phyloP scores from a whole-genome alignment of 2,329 filamentous ascomycete genomes.

The Setomelanomma holmii region DNA sequence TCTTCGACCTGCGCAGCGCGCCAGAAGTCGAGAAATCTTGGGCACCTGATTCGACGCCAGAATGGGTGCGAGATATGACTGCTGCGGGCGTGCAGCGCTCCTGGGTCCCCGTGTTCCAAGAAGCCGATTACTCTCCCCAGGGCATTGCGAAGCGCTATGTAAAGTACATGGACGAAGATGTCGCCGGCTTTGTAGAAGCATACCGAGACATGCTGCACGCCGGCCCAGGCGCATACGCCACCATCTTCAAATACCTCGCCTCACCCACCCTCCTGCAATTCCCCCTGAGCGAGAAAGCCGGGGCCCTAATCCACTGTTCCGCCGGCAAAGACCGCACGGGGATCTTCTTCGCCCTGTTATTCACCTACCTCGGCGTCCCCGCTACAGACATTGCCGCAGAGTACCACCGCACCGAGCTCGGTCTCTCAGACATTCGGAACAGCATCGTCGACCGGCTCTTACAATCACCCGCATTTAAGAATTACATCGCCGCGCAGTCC shows the following conservation, averaged over 20 bases:
- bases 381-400: slow-evolving; percentile 67
- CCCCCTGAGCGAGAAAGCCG: slow-evolving; percentile 35
- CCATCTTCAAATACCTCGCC: slow-evolving; percentile 67
- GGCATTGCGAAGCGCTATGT: slow-evolving; percentile 66
- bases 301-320: slow-evolving; percentile 74
- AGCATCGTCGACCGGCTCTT: slow-evolving; percentile 62
- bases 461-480: slow-evolving; percentile 28
- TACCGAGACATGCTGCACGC: slow-evolving; percentile 67
- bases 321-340: slow-evolving; percentile 81
- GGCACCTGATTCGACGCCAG: slow-evolving; percentile 26
- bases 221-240: slow-evolving; percentile 61
- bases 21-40: slow-evolving; percentile 62
- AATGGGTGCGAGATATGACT: slow-evolving; percentile 32
- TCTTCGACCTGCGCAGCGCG: slow-evolving; percentile 71
- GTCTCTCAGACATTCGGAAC: slow-evolving; percentile 57
- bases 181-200: slow-evolving; percentile 67
- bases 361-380: slow-evolving; percentile 68
- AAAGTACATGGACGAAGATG: slow-evolving; percentile 64
- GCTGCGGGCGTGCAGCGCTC: slow-evolving; percentile 57
- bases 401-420: slow-evolving; percentile 71
- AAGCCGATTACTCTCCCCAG: slow-evolving; percentile 68
- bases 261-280: slow-evolving; percentile 36
- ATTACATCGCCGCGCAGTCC: slow-evolving; percentile 27
- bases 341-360: slow-evolving; percentile 70
- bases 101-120: slow-evolving; percentile 70